Base-by-base conservation (phyloP, 306 rosid species). In the Sechiopsis laciniata region DNA sequence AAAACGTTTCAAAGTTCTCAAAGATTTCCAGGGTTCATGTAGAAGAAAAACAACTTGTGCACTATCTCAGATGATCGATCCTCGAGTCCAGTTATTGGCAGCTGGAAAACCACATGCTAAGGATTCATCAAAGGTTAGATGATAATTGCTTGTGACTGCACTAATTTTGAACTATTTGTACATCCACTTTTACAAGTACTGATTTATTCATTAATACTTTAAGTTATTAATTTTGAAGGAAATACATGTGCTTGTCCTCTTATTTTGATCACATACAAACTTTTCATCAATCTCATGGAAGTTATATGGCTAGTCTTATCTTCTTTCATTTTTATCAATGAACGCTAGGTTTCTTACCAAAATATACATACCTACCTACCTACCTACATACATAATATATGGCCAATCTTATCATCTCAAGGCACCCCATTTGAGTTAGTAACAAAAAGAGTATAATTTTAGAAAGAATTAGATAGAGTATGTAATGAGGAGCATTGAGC, bases 11-110 rank as follows among this genome's bases (percentile, higher is more conserved):
- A 90, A 90, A 86, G 61, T 87, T 84, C 88, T 90, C 50, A 90
- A 82, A 82, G 98, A 85, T 73, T 86, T 94, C 80, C 90, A 89
- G 79, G 77, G 57, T 82, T 79, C 87, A 64, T 94, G 97, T 79
- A 82, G 61, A 71, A 85, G 80, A 79, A 87, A 83, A 77, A 94
- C 90, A 8, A 88, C 89, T 78, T 79, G 55, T 15, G 89, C 95
- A 21, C 79, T 94, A 51, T 89, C 98, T 22, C 84, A 82, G 73
- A 90, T 84, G 81, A 90, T 84, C 76, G 97, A 90, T 85, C 81
- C 87, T 22, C 80, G 79, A 67, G 87, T 86, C 59, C 98, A 80
- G 84, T 85, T 90, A 85, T 87, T 94, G 71, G 87, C 96, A 19
- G 82, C 65, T 26, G 82, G 65, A 75, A 86, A 67, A 70, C 55